Evolutionary conservation across 2,329 filamentous ascomycete species (phyloP).

Genomic region (Dactylonectria macrodidyma): DNA sequence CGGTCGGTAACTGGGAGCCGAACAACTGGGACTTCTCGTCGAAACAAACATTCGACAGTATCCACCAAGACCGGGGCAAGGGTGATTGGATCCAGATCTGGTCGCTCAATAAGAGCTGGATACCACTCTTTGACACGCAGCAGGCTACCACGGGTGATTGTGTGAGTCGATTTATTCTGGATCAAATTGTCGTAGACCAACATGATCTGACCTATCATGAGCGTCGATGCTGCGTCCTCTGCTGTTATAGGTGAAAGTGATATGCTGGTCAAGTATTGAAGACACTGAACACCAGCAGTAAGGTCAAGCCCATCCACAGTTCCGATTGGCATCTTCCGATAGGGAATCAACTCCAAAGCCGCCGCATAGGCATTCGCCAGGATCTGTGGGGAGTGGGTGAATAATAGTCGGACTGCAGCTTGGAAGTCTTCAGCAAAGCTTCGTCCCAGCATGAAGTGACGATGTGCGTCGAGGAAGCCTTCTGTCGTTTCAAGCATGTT

Average conservation of each 20-base stretch:
- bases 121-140: constrained; percentile 26
- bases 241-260: background rate
- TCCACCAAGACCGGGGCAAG: constrained; percentile 31
- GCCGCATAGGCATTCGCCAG: constrained; percentile 22
- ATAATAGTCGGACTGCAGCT: constrained; percentile 4
- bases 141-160: constrained; percentile 19
- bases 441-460: constrained; percentile 26
- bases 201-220: constrained; percentile 29
- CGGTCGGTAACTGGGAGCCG: constrained; percentile 7
- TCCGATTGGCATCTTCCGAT: background rate
- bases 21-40: constrained; percentile 29
- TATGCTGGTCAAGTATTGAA: constrained; percentile 6
- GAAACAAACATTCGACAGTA: constrained; percentile 31
- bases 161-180: constrained; percentile 3
- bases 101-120: constrained; percentile 16
- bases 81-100: constrained; percentile 27
- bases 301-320: constrained; percentile 7
- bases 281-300: constrained; percentile 8
- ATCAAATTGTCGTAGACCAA: constrained; percentile 29
- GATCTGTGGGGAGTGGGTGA: constrained; percentile 11
- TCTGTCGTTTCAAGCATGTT: constrained; percentile 8
- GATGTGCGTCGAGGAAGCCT: constrained; percentile 26
- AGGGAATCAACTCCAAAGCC: constrained; percentile 15
- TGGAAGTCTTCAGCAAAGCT: constrained; percentile 21
- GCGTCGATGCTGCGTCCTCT: constrained; percentile 15